phyloP scores from a whole-genome alignment of 2,329 filamentous ascomycete genomes.

The Davidsoniella virescens region DNA sequence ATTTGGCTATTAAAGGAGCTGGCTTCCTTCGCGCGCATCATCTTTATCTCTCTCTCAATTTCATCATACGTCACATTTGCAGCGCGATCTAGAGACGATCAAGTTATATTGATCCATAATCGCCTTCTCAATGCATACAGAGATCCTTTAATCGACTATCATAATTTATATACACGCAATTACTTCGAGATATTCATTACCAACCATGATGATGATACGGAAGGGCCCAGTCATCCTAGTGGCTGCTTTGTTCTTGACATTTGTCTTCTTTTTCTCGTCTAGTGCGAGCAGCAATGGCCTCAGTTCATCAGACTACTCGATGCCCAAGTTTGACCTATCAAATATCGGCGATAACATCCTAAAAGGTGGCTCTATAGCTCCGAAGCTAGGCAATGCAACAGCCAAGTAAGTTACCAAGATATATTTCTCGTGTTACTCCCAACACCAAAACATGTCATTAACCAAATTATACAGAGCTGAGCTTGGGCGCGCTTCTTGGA shows the following conservation, averaged over 20 bases:
- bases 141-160: too few relatives aligned
- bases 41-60: too few relatives aligned
- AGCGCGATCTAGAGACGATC: too few relatives aligned
- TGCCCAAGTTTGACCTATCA: constrained; percentile 23
- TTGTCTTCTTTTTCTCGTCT: constrained; percentile 42
- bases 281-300: constrained; percentile 18
- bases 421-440: neutral
- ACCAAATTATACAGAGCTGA: constrained; percentile 31
- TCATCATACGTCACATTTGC: too few relatives aligned
- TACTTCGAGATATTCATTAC: neutral
- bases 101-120: neutral
- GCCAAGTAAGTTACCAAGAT: constrained; percentile 39
- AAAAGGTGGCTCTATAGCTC: constrained; percentile 55
- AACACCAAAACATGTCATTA: neutral
- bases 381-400: constrained; percentile 70
- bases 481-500: constrained; percentile 52
- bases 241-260: constrained; percentile 37
- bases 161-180: neutral
- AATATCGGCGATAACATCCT: constrained; percentile 34
- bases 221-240: constrained; percentile 37
- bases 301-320: constrained; percentile 1
- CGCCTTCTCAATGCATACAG: neutral
- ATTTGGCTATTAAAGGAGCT: too few relatives aligned
- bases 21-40: too few relatives aligned
- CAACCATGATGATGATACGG: constrained; percentile 31